Conservation (phyloP, 2,329 filamentous ascomycete genomes). For the Lecanicillium sp. region DNA sequence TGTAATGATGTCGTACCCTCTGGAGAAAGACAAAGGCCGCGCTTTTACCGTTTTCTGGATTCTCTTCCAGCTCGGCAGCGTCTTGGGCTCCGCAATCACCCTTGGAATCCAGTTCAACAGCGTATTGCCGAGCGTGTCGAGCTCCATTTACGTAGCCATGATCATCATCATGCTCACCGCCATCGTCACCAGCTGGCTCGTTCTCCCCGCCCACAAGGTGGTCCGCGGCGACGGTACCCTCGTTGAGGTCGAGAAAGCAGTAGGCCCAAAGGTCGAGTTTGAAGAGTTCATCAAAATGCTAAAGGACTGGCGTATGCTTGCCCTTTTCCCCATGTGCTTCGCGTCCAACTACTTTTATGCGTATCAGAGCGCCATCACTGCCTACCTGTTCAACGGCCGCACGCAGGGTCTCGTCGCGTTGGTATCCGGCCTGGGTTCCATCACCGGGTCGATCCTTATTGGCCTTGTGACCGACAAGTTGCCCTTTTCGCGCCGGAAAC, state of each 20-base stretch:
- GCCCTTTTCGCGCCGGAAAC: constrained; percentile 44
- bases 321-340: constrained; percentile 25
- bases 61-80: constrained; percentile 16
- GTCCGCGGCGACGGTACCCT: constrained; percentile 13
- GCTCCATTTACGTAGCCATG: constrained; percentile 17
- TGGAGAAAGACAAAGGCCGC: constrained; percentile 5
- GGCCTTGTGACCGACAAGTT: constrained; percentile 54
- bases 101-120: constrained; percentile 13
- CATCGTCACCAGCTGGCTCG: constrained; percentile 11
- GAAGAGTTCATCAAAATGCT: constrained; percentile 9
- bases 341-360: constrained; percentile 73
- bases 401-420: constrained; percentile 62
- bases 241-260: constrained; percentile 11
- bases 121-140: constrained; percentile 14
- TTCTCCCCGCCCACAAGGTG: constrained; percentile 12
- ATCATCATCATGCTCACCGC: constrained; percentile 16
- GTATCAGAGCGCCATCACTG: constrained; percentile 67
- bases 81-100: constrained; percentile 17
- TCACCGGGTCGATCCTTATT: constrained; percentile 58
- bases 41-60: constrained; percentile 15
- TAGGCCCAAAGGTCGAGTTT: constrained; percentile 11
- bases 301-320: constrained; percentile 11
- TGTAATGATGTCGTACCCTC: constrained; percentile 12
- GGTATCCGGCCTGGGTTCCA: constrained; percentile 62
- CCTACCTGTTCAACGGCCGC: constrained; percentile 60